Evolutionary conservation across 2,329 filamentous ascomycete species (phyloP).

Genomic region (Hymenoscyphus occultus): DNA sequence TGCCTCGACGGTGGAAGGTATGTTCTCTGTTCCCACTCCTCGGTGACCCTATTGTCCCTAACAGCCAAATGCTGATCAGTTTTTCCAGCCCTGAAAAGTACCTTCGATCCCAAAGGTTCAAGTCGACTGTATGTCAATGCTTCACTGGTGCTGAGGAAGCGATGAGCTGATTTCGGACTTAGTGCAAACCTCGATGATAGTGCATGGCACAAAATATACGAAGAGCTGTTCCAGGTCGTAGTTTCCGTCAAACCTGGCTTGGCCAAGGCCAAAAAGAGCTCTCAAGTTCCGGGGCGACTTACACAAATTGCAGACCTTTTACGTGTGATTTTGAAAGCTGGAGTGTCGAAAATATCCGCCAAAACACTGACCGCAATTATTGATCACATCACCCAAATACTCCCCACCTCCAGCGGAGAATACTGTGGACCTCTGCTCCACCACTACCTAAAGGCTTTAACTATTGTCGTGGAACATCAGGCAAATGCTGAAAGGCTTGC

Average conservation of each 20-base stretch:
- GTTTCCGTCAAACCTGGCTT: slow-evolving; percentile 65
- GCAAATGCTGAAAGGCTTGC: slow-evolving; percentile 76
- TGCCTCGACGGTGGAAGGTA: not conserved
- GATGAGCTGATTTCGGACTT: not conserved
- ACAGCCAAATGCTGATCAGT: not conserved
- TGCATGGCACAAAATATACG: slow-evolving; percentile 77
- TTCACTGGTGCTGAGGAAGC: not conserved
- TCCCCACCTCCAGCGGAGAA: slow-evolving; percentile 59
- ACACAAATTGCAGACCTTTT: slow-evolving; percentile 68
- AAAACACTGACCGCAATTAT: slow-evolving; percentile 79
- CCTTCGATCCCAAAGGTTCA: slow-evolving; percentile 31
- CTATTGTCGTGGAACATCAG: slow-evolving; percentile 65
- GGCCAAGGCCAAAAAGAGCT: slow-evolving; percentile 47
- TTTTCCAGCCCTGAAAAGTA: slow-evolving; percentile 30
- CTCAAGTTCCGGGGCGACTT: slow-evolving; percentile 55
- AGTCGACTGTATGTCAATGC: slow-evolving; percentile 29
- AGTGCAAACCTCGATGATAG: slow-evolving; percentile 61
- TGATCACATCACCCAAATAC: slow-evolving; percentile 75
- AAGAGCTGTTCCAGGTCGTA: slow-evolving; percentile 71
- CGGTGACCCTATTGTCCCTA: not conserved
- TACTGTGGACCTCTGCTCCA: slow-evolving; percentile 68
- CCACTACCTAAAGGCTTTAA: slow-evolving; percentile 76
- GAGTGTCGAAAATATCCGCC: slow-evolving; percentile 62
- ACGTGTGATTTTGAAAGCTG: slow-evolving; percentile 67
- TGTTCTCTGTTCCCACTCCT: not conserved